phyloP scores from a whole-genome alignment of 306 rosid genomes.

The Albizia julibrissin region DNA sequence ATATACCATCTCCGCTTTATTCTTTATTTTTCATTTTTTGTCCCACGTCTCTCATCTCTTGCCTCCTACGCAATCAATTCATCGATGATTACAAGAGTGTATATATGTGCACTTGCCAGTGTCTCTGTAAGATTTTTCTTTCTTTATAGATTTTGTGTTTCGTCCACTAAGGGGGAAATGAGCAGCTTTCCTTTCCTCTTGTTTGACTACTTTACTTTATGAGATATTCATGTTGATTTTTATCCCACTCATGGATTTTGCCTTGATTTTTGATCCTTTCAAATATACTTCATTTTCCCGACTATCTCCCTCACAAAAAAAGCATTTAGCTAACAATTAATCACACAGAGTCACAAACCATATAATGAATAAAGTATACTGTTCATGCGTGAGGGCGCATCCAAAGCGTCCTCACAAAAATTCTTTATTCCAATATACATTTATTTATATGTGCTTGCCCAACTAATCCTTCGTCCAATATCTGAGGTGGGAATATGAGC shows the following conservation, averaged over 20 bases:
- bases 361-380: not conserved
- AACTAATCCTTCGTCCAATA: not conserved
- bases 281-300: conserved; percentile 7
- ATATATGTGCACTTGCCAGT: not conserved
- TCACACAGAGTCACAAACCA: not conserved
- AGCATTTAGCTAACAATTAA: not conserved
- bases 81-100: not conserved
- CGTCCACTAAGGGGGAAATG: not conserved
- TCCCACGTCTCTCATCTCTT: not conserved
- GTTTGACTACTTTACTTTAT: conserved; percentile 1
- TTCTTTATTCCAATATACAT: not conserved
- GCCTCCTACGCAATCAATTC: not conserved
- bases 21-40: not conserved
- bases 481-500: too few relatives aligned
- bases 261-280: conserved; percentile 21
- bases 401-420: not conserved
- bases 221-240: conserved; percentile 29
- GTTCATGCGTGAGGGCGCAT: not conserved
- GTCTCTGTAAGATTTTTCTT: not conserved
- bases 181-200: not conserved
- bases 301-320: not conserved
- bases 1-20: not conserved
- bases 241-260: conserved; percentile 11
- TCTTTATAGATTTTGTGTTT: not conserved
- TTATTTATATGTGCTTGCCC: not conserved